Percentiles rank a stretch among this genome's conserved stretches.
phyloP scores from a whole-genome alignment of 768 basidiomycete species.

The Gymnopilus junonius region DNA sequence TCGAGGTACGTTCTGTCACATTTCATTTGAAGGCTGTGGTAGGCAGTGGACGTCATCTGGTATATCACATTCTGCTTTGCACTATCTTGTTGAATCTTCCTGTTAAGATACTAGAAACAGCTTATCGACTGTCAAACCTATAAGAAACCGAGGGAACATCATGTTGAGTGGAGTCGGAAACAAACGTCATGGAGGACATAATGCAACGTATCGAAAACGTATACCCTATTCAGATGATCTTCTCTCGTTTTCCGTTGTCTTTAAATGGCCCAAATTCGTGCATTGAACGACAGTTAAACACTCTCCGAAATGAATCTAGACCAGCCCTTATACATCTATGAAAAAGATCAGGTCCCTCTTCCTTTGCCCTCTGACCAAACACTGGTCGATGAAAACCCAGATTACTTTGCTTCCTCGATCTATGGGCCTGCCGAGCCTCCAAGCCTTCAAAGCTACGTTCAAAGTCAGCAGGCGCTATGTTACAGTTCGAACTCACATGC shows the following conservation, averaged over 20 bases:
- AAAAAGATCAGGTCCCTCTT: neutral
- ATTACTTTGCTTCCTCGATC: neutral
- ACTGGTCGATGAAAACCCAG: neutral
- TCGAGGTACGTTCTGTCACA: no score
- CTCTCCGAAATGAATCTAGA: neutral
- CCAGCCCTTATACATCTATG: neutral
- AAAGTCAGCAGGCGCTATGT: neutral
- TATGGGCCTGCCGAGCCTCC: neutral
- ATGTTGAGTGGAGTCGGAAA: neutral
- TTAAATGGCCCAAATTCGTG: neutral
- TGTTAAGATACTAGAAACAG: no score
- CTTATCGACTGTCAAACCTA: no score
- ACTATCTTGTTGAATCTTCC: no score
- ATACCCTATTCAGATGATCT: neutral
- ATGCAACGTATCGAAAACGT: no score
- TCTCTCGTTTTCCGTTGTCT: neutral
- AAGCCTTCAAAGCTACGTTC: neutral
- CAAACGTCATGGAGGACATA: neutral
- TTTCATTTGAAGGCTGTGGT: no score
- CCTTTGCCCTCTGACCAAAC: neutral
- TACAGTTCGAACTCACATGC: neutral
- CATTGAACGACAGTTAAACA: neutral
- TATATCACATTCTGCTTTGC: no score
- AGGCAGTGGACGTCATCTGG: no score
- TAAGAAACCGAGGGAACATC: no score